Evolutionary conservation across 805 yeast genomes (phyloP), one percentile per base, ranked within the genome.

Genomic region (Lachancea meyersii): DNA sequence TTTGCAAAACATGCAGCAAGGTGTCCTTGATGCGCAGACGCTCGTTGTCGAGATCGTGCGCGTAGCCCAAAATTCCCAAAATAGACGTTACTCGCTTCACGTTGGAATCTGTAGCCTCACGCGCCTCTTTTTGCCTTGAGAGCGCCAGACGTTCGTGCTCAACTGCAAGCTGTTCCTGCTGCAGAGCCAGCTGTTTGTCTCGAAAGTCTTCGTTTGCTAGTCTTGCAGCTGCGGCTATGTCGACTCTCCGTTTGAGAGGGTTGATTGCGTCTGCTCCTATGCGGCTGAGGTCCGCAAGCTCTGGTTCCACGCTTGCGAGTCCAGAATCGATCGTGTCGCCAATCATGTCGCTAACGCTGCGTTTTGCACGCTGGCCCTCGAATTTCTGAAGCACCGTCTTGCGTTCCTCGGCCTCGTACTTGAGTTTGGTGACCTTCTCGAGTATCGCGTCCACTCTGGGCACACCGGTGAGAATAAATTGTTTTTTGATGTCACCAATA

Each of bases 301-400:
- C 37, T 9, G 37, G 37, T 22, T 22, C 37, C 28, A 34, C 28
- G 26, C 37, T 34, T 8, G 28, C 28, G 4, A 34, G 28, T 6
- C 28, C 26, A 13, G 37, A 14, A n/a, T 34, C 37, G 11, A 18
- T 22, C 3, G 37, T 34, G 17, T 34, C 37, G 21, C 37, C 37
- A 6, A 34, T 21, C 37, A 34, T 22, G 16, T 34, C 37, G 28
- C 37, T 23, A 16, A 18, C 37, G 19, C 28, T 36, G 16, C 40
- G 40, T 19, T 36, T 36, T 16, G 23, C 17, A 19, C 40, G 40
- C 32, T 36, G 32, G 13, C 31, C 32, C 16, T 36, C 40, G 23
- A 26, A 27, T 18, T 36, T 36, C 24, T 36, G 40, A 10, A 36
- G 31, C 17, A n/a, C 14, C 6, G 32, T 27, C 22, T 27, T 36